Conservation (phyloP, 257 asterid species). For the Haberlea rhodopensis region DNA sequence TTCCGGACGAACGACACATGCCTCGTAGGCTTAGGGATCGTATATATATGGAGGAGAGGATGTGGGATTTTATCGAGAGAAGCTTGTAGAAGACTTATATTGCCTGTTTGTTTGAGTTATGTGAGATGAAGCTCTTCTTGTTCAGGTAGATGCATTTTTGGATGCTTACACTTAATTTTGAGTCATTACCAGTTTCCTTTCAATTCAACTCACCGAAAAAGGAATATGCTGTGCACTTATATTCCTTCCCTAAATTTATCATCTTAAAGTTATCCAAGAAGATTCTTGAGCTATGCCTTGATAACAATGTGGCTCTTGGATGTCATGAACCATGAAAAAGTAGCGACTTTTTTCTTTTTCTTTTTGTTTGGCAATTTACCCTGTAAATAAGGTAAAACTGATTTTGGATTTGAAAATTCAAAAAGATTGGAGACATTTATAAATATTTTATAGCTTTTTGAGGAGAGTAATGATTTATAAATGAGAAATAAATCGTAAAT, state of each 20-base stretch:
- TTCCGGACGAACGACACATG: conserved; percentile 96
- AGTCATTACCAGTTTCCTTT: not conserved
- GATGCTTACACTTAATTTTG: conserved; percentile 15
- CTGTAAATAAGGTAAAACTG: no score
- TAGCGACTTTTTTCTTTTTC: no score
- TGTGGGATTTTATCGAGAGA: conserved; percentile 77
- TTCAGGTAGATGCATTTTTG: conserved; percentile 25
- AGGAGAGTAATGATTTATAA: no score
- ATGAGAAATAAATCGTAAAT: no score
- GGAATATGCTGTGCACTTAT: not conserved
- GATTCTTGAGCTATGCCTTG: no score
- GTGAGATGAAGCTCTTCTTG: conserved; percentile 15
- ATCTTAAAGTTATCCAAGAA: no score
- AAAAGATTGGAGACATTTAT: no score
- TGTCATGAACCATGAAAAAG: no score
- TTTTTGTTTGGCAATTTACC: no score
- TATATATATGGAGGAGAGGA: conserved; percentile 86
- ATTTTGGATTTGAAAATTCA: no score
- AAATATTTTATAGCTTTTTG: no score
- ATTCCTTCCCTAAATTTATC: not conserved
- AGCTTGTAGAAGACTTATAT: conserved; percentile 47
- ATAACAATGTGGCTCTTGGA: no score
- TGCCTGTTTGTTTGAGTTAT: not conserved
- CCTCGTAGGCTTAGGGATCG: conserved; percentile 68
- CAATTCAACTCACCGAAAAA: conserved; percentile 8